These are phyloP conservation scores for Candida freyschussii DNA, from an alignment of 1,139 yeast genomes.

Conservation along the genomic window DNA sequence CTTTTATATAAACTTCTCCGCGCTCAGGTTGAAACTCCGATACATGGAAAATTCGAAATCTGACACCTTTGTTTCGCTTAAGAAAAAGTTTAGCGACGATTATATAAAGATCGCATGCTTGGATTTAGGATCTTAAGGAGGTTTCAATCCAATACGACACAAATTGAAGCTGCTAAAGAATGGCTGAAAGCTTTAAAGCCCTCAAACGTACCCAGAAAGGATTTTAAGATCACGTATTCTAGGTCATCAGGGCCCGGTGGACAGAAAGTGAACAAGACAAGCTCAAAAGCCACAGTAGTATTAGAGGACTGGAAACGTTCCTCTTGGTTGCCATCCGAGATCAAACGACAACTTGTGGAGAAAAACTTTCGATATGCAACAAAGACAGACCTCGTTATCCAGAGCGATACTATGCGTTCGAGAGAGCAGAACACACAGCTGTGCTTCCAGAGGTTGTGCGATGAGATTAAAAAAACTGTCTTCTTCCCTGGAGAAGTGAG, in stretches of 20 bases:
- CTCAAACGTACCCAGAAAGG: slow-evolving; percentile 41
- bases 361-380: slow-evolving; percentile 51
- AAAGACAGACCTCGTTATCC: slow-evolving; percentile 41
- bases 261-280: slow-evolving; percentile 84
- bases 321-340: slow-evolving; percentile 59
- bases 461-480: slow-evolving; percentile 45
- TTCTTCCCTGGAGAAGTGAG: slow-evolving; percentile 48
- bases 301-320: slow-evolving; percentile 48
- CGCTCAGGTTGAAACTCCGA: no score
- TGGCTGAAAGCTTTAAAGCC: slow-evolving; percentile 42
- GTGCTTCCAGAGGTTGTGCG: slow-evolving; percentile 56
- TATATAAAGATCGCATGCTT: no score
- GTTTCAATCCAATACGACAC: no score
- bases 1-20: no score
- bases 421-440: slow-evolving; percentile 53
- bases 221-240: slow-evolving; percentile 53
- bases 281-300: slow-evolving; percentile 71
- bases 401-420: slow-evolving; percentile 55
- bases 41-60: no score
- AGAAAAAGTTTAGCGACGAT: no score
- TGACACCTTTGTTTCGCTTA: no score
- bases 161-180: no score
- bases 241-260: slow-evolving; percentile 94
- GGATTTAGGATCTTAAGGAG: no score
- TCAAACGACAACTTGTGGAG: slow-evolving; percentile 39